Evolutionary conservation across 768 basidiomycete species (phyloP), one percentile per base, ranked within the genome.

Genomic region (Melanogaster broomeanus): DNA sequence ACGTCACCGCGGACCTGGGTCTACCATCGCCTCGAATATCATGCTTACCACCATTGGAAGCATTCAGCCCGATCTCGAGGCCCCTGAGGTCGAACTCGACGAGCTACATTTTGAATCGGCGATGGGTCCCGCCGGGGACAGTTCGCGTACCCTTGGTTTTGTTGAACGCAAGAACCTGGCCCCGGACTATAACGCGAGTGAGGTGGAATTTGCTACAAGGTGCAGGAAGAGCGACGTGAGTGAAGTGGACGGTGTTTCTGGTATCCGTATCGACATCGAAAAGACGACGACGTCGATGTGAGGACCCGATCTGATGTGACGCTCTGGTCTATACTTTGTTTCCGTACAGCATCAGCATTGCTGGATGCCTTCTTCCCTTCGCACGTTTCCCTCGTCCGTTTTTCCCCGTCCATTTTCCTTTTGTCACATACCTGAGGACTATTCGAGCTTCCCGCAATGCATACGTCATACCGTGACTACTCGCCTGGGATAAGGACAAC

Each of bases 41-140:
- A 76, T 85, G 56, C 72, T 86, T 44, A 85, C 82, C 37, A 85
- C 84, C 3, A 70, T 86, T 21, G 84, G 84, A 31, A 85, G 77
- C 58, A 79, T 84, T 31, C 77, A 77, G 12, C 79, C 81, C 49
- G 73, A 75, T 46, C 66, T 76, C 57, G 78, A 80, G 52, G 80
- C 72, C 19, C 79, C 81, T 57, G 71, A 79, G 4, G 76, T 77
- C 12, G 83, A 85, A 58, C 70, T 83, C 71, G 80, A 84, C 43
- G 79, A 82, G 37, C 79, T 69, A 57, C 61, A 65, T 44, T 71
- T 83, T 46, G 78, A 75, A 46, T 73, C 79, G 40, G 78, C 77
- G 6, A 68, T 83, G 58, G 80, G 80, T 4, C 74, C 82, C 65
- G 75, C 79, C 46, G 69, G 82, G 12, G 81, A 71, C 31, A 71